These are phyloP conservation scores for Ophiostoma sp. DNA, from an alignment of 2,329 filamentous ascomycete species.

Conservation along the genomic window DNA sequence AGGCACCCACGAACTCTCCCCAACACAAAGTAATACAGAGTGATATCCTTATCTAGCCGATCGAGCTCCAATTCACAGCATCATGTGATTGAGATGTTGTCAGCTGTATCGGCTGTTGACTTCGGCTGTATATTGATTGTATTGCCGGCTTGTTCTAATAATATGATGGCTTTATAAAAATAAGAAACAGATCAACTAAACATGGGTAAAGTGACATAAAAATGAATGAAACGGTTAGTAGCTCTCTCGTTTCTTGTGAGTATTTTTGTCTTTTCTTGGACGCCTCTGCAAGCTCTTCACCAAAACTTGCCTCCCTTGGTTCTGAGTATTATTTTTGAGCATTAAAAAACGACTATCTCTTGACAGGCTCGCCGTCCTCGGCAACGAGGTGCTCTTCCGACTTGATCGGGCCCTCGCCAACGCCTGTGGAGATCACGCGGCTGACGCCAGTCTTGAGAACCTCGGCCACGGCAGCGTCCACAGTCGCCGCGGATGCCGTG, in stretches of 20 bases:
- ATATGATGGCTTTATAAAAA: background rate
- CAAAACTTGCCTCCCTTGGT: background rate
- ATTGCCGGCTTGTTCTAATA: conserved; percentile 1
- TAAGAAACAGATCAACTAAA: background rate
- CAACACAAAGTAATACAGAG: background rate
- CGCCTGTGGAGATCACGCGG: conserved; percentile 83
- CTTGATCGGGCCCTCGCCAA: conserved; percentile 82
- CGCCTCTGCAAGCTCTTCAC: background rate
- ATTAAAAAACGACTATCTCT: conserved; percentile 23
- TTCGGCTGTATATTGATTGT: background rate
- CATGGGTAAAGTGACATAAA: background rate
- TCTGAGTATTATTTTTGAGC: background rate
- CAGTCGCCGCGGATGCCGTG: conserved; percentile 48
- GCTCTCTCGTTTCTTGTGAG: background rate
- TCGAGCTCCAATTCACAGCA: background rate
- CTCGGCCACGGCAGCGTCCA: conserved; percentile 61
- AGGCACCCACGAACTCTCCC: background rate
- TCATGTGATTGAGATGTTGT: background rate
- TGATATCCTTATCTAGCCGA: background rate
- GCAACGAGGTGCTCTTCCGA: conserved; percentile 72
- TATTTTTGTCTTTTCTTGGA: background rate
- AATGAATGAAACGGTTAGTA: background rate
- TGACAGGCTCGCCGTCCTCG: conserved; percentile 53
- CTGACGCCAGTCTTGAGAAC: conserved; percentile 73
- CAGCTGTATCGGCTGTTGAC: background rate